A percentile compares a stretch with the other conserved stretches of the same genome.
These are phyloP conservation scores for Durusdinium trenchii DNA, from an alignment of 73 alveolate genomes.

Conservation along the genomic window DNA sequence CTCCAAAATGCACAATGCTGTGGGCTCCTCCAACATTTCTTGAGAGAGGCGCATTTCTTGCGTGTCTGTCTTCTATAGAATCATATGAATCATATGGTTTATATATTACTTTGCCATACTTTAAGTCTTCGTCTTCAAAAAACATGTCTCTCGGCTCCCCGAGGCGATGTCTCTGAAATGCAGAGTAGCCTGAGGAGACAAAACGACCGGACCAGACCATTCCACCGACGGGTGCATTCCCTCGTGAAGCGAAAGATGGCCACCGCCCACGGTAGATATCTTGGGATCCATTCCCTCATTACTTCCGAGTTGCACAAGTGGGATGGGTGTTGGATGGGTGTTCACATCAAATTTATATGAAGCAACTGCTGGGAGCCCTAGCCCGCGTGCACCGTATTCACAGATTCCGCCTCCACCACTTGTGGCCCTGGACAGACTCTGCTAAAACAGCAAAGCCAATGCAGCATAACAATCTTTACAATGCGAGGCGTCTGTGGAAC, in stretches of 20 bases:
- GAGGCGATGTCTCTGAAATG: constrained; percentile 44
- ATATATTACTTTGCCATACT: background rate
- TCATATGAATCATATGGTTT: background rate
- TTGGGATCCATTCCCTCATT: background rate
- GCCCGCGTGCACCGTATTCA: constrained; percentile 14
- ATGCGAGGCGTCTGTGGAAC: too few species aligned
- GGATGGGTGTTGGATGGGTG: too few species aligned
- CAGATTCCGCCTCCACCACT: constrained; percentile 1
- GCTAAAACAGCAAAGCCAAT: too few species aligned
- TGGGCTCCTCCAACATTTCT: constrained; percentile 56
- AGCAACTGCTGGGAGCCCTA: background rate
- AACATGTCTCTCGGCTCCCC: constrained; percentile 44
- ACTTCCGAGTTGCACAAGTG: too few species aligned
- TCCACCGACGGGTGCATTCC: too few species aligned
- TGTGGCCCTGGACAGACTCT: constrained; percentile 23
- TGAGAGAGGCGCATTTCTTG: background rate
- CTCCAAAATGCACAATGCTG: constrained; percentile 71
- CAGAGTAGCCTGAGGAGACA: constrained; percentile 19
- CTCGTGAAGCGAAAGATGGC: background rate
- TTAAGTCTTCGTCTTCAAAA: background rate
- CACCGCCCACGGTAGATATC: background rate
- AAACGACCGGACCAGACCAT: too few species aligned
- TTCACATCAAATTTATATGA: too few species aligned
- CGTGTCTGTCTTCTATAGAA: background rate
- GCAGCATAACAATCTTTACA: too few species aligned